Base-by-base conservation (phyloP, 441 rosid species). In the Melastoma candidum region DNA sequence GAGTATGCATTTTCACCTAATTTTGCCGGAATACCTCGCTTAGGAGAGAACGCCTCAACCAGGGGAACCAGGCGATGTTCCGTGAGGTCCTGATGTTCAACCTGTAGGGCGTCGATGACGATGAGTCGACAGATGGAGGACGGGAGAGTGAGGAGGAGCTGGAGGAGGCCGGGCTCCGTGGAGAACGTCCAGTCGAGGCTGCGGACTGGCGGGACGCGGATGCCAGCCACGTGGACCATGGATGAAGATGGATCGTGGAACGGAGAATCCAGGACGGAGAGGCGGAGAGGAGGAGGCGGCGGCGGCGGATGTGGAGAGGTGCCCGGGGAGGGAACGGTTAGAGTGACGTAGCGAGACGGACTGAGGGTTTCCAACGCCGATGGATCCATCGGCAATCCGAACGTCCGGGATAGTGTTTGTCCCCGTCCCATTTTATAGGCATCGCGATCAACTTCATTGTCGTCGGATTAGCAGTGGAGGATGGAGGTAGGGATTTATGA, bases 221-320 rank as follows among this genome's bases (percentile, higher is more conserved):
- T 75, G 62, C 79, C 85, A 44, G 90, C 95, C 25, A 77, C 81
- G 51, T 22, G 65, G 32, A 79, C 71, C 7, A 73, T 49, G 2
- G 64, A 70, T 1, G 48, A 1, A 51, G 26, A 65, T 2, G 36
- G 36, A 29, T 29, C 7, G 36, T 66, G 73, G 54, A 70, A 0
- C 7, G 92, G 94, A 2, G 94, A 80, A 72, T 89, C 95, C 60
- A 85, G 93, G 51, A 85, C 74, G 29, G 95, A 92, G 63, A 87
- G 59, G 3, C 79, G 84, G 74, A 87, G 78, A 51, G 72, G 77
- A 3, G 2, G 36, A 52, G 48, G 47, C 59, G 39, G 56, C 59
- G 39, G 56, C 12, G 26, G 65, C 60, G 32, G 60, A 1, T 51
- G 22, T 12, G 68, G 69, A 24, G 1, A 36, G 22, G 22, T 2